Conservation (phyloP, 208 protist genomes). For the Leishmania amazonensis region DNA sequence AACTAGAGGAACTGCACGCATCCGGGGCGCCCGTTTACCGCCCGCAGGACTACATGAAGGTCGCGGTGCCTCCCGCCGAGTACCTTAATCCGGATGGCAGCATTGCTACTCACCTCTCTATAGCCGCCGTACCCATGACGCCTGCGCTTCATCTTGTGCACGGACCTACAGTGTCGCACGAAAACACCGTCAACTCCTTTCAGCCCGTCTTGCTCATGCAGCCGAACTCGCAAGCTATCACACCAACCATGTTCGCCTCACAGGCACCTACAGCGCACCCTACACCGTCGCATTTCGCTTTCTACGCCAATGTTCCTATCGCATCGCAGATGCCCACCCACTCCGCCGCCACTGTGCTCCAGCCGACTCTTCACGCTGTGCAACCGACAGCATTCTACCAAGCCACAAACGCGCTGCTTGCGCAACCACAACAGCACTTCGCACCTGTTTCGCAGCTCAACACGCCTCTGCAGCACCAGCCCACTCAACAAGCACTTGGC, state of each 20-base stretch:
- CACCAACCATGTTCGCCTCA: conserved; percentile 15
- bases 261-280: conserved; percentile 10
- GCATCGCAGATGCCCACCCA: conserved; percentile 8
- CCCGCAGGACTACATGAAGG: conserved; percentile 77
- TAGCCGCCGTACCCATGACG: conserved; percentile 4
- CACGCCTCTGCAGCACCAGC: conserved; percentile 4
- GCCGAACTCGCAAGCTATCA: conserved; percentile 21
- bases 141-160: conserved; percentile 22
- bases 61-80: conserved; percentile 54
- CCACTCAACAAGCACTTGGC: conserved; percentile 5
- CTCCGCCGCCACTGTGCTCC: conserved; percentile 17
- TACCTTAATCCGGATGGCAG: conserved; percentile 42
- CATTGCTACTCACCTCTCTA: conserved; percentile 23
- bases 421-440: conserved; percentile 15
- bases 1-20: conserved; percentile 60
- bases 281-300: conserved; percentile 11
- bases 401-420: not conserved
- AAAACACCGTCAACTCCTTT: conserved; percentile 30
- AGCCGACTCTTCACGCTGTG: conserved; percentile 10
- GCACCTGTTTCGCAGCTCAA: conserved; percentile 8
- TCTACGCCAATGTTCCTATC: conserved; percentile 24
- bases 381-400: conserved; percentile 27
- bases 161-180: conserved; percentile 14
- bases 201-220: conserved; percentile 27
- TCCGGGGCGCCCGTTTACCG: conserved; percentile 46